Conservation (phyloP, 78 protist genomes). For the Guillardia theta region DNA sequence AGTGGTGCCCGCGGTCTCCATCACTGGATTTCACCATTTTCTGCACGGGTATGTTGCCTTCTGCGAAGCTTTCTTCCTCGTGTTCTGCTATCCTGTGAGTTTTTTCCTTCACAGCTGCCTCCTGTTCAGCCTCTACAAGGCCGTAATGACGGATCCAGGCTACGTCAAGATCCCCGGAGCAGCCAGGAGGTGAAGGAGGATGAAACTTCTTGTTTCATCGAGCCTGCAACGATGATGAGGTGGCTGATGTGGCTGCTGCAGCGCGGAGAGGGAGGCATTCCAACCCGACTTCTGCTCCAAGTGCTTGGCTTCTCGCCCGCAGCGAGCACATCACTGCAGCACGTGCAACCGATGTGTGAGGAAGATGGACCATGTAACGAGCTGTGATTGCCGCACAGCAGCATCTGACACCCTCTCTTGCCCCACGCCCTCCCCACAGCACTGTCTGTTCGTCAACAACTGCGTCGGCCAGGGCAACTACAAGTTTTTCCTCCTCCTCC, state of each 20-base stretch:
- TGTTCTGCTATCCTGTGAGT: not conserved
- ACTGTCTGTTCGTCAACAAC: constrained; percentile 28
- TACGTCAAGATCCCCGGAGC: not conserved
- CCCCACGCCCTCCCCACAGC: too few relatives aligned
- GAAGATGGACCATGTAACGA: constrained; percentile 1
- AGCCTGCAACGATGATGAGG: not conserved
- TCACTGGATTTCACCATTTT: too few relatives aligned
- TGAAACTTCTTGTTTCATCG: not conserved
- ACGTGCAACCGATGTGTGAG: not conserved
- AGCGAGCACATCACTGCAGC: not conserved
- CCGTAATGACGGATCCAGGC: not conserved
- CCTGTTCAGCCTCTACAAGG: not conserved
- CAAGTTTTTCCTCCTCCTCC: constrained; percentile 21
- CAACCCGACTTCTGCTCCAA: not conserved
- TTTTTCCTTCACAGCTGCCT: not conserved
- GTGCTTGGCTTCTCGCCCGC: not conserved
- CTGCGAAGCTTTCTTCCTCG: too few relatives aligned
- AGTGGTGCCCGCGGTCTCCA: too few relatives aligned
- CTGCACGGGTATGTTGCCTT: too few relatives aligned
- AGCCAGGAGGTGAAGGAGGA: too few relatives aligned
- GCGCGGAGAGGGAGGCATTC: not conserved
- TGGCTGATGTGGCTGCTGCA: not conserved
- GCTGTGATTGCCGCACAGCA: too few relatives aligned
- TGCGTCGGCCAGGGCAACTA: constrained; percentile 7
- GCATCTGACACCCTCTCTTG: too few relatives aligned